Evolutionary conservation across 2,329 filamentous ascomycete genomes (phyloP), one percentile per base, ranked within the genome.

Genomic region (Trichoderma atroviride): DNA sequence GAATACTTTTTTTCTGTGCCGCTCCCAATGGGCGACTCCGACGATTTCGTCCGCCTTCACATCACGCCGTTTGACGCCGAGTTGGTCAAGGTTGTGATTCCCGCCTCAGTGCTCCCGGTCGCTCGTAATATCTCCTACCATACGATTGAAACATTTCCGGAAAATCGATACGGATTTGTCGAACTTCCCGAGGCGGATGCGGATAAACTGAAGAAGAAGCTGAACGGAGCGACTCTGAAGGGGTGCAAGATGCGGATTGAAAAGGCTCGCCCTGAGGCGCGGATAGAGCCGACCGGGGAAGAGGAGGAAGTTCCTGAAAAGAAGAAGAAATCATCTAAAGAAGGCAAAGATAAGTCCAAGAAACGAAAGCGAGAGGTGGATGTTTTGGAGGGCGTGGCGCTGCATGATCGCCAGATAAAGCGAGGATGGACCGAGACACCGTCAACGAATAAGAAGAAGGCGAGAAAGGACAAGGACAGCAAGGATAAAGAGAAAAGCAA

Each of bases 111-210:
- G 16, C 87, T 89, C 43, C 84, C 88, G 16, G 83, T 83, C 57
- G 93, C 92, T 24, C 88, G 89, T 71, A 92, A 94, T 77, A 87
- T 97, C 64, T 97, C 94, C n/a, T 97, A 91, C 81, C 95, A 98
- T 80, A 84, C 85, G 5, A 82, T 97, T 73, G 88, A 93, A 76
- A 94, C 94, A 0, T 97, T 97, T 72, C 95, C 95, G 16, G 96
- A 99, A 73, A 91, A 89, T 77, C 90, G 88, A 65, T 99, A 93
- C 88, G 96, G 95, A 68, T 99, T 92, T 81, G 84, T 98, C 70
- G 94, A 96, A 58, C 81, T 99, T 47, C 94, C 94, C 0, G 81
- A 79, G 3, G 87, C 88, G 80, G 94, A 97, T 73, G 96, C 95
- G 11, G 91, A 95, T n/a, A 97, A 94, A 79, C 81, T 98, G 66